Conservation (phyloP, 148 eudicot species). For the Cornus kousa region DNA sequence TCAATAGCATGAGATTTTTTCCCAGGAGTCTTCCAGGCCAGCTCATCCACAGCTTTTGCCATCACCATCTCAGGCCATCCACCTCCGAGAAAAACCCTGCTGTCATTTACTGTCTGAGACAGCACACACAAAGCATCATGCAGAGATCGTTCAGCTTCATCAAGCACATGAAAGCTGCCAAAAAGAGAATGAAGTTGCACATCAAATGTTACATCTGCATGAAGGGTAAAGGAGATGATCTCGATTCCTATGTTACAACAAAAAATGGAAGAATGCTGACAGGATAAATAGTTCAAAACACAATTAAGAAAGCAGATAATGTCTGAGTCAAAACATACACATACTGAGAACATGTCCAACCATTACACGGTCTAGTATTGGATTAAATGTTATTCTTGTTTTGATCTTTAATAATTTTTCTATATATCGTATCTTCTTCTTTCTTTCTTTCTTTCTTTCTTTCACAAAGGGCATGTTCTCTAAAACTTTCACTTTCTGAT, state of each 20-base stretch:
- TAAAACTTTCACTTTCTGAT: too few relatives aligned
- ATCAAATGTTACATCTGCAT: neutral
- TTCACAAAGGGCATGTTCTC: too few relatives aligned
- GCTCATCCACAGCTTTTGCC: slow-evolving; percentile 95
- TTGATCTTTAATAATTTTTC: too few relatives aligned
- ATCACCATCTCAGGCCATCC: slow-evolving; percentile 99
- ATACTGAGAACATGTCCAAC: neutral
- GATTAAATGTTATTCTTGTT: too few relatives aligned
- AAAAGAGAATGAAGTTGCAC: slow-evolving; percentile 4
- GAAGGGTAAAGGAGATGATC: neutral
- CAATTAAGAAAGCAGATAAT: neutral
- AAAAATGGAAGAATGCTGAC: neutral
- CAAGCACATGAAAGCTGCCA: slow-evolving; percentile 90
- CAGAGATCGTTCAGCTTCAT: slow-evolving; percentile 95
- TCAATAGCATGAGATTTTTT: slow-evolving; percentile 97
- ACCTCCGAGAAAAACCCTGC: slow-evolving; percentile 91
- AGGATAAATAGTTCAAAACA: neutral
- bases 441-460: too few relatives aligned
- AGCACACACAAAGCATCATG: slow-evolving; percentile 96
- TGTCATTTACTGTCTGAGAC: slow-evolving; percentile 93
- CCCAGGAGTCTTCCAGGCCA: slow-evolving; percentile 92
- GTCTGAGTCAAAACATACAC: neutral
- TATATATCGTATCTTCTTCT: too few relatives aligned
- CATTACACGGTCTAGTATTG: neutral
- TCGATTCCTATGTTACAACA: neutral